Base-by-base conservation (phyloP, 2,329 filamentous ascomycete genomes). In the Alternaria sp. region DNA sequence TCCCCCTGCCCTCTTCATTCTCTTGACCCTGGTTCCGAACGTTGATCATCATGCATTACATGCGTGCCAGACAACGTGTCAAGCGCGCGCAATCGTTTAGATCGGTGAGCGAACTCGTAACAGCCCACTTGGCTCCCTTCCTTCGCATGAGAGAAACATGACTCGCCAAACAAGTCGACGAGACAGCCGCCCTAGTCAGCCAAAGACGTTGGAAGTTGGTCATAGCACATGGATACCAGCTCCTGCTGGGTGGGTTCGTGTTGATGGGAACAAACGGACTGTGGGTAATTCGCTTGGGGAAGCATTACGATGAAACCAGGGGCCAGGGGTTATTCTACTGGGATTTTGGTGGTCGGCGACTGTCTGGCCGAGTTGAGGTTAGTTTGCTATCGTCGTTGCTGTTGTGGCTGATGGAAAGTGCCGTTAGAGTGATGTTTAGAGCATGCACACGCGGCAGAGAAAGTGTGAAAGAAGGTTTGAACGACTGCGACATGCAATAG, bases 231-330 rank as follows among this genome's bases (percentile, higher is more conserved):
- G 30, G 46, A 12, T 42, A 24, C 46, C 16, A 24, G 18, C 18
- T 20, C 38, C 18, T 36, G 46, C 22, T 38, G 30, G 47, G 47
- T 52, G 56, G 51, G 54, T 52, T 49, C 46, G 18, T 38, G 46
- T 34, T 34, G 11, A 24, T 49, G 46, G 46, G 46, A 49, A 38
- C 46, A 49, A 49, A 49, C 46, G 20, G 30, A 26, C 46, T 24
- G 46, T 49, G 46, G 46, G 46, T 49, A 49, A 36, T 39, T 52
- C 28, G 24, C 39, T 57, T 43, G 55, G 43, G 22, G 55, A 51
- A 48, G 28, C 46, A 34, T 36, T 49, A 26, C 20, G 20, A 49
- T 38, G 43, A 54, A 59, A 59, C 56, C 36, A 59, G 51, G 56
- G 56, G 56, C 43, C 51, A 59, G 22, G 51, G 43, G 22, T 18